Base-by-base conservation (phyloP, 345 rosid species). In the Camelina sativa region DNA sequence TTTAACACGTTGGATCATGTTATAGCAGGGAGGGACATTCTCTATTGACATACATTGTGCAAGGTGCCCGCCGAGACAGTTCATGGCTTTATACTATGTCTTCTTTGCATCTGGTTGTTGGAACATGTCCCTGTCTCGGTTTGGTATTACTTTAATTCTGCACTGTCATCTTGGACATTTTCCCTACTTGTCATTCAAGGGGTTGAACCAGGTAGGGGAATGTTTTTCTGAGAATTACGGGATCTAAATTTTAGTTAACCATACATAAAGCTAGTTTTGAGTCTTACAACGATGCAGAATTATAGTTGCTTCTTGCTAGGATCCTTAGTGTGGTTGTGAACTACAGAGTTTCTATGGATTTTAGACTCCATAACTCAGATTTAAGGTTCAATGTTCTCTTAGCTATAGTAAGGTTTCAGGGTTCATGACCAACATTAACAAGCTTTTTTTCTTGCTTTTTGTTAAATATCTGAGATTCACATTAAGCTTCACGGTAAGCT, bases 51-150 rank as follows among this genome's bases (percentile, higher is more conserved):
- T 79, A 76, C 70, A 58, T 79, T 79, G 65, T 84, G 79, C 80
- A 73, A 81, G 85, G 85, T 75, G 79, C 82, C 86, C 73, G 70
- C 82, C 65, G 84, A 85, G 90, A 83, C 86, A 84, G 90, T 58
- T 63, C 82, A 81, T 81, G 78, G 76, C 81, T 65, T 71, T 69
- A 75, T 61, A 23, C 75, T 69, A 22, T 72, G 65, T 69, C 80
- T 76, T 62, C 64, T 76, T 68, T 62, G 71, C 78, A 68, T 83
- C 82, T 83, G 74, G 74, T 48, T 66, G 76, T 67, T 74, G 58
- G 64, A 77, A 62, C 77, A 57, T 79, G 60, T 80, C 85, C 85
- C 80, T 85, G 82, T 87, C 89, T 86, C 68, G 73, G 78, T 78
- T 78, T 79, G 84, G 77, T 84, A 67, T 73, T 78, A 70, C 77